Evolutionary conservation across 1,284 basidiomycete genomes (phyloP), one percentile per base, ranked within the genome.

Genomic region (Malassezia equina): DNA sequence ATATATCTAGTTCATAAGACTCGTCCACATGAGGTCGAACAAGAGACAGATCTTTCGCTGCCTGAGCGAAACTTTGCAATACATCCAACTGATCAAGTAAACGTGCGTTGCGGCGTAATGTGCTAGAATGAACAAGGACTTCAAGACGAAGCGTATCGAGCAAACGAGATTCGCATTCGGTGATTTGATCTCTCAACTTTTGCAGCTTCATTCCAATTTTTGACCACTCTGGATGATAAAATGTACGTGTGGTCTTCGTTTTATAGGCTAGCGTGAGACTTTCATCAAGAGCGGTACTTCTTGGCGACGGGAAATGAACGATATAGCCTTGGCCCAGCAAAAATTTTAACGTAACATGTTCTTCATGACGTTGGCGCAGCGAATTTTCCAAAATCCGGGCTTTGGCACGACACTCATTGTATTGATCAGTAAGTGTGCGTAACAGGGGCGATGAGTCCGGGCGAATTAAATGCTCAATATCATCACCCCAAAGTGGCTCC

Each of bases 51-150:
- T 95, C 88, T 1, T 78, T 75, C 0, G 93, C 91, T 7, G 90
- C 80, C 55, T 82, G 82, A 1, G 91, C 86, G 66, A 94, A 94
- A 0, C 84, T 82, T 1, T 88, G 74, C 0, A 84, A 80, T 7
- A 95, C 83, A 70, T 98, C 94, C 6, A 96, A 76, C 74, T 98
- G 90, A 67, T 93, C 89, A 13, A 91, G 76, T 33, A 90, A 79
- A 15, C 82, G 81, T 2, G 88, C 84, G 68, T 93, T 95, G 13
- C 79, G 78, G 42, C 86, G 81, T n/a, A 73, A 29, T 3, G 32
- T 40, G 0, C 56, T n/a, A 0, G 59, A 31, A 1, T 51, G 42
- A 0, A 17, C 32, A n/a, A 69, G 36, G 2, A 71, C 66, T 1
- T 45, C 34, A 36, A 65, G 63, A 1, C 71, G 65, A 3, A 73